Base-by-base conservation (phyloP, 1,284 basidiomycete species). In the Coniophora puteana region DNA sequence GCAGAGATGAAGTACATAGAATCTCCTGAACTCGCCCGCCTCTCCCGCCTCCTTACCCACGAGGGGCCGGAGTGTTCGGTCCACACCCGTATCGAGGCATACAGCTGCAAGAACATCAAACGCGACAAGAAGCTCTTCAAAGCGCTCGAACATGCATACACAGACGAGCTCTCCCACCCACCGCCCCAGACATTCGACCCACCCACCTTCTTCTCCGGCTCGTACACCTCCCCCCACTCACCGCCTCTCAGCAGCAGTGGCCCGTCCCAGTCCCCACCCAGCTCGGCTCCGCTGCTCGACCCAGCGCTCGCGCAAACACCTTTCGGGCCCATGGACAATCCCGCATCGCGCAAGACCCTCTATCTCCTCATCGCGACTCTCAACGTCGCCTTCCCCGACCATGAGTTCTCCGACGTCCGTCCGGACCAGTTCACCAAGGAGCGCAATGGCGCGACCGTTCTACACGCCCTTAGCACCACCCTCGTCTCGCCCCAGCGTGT, bases 81-180 rank as follows among this genome's bases (percentile, higher is more conserved):
- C 14, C 84, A 91, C 62, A 94, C 92, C 27, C 83, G 93, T 51
- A 84, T 99, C 62, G 95, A 99, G 66, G 93, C 93, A 0, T 99
- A 98, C 72, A 93, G 89, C 53, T 95, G 93, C 80, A 99, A 99
- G 76, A 89, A 93, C 57, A 88, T 97, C 65, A 90, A 90, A 52
- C 89, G 90, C 59, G 96, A 99, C 75, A 93, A 94, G 78, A 92
- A 90, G 61, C 84, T 97, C 62, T 94, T 93, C 76, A 93, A 90
- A 61, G 74, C 83, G 12, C 84, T 98, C 67, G 93, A 96, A 62
- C 76, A 78, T 51, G 84, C 87, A 28, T 92, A 95, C 67, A 78
- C 80, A 44, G 85, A 91, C 55, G 80, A 89, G 38, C 59, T 80
- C 18, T 80, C 83, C 13, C 72, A 82, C 56, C 85, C 84, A 3